Evolutionary conservation across 495 filamentous ascomycete species (phyloP), one percentile per base, ranked within the genome.

Genomic region (Aspergillus saccharolyticus): DNA sequence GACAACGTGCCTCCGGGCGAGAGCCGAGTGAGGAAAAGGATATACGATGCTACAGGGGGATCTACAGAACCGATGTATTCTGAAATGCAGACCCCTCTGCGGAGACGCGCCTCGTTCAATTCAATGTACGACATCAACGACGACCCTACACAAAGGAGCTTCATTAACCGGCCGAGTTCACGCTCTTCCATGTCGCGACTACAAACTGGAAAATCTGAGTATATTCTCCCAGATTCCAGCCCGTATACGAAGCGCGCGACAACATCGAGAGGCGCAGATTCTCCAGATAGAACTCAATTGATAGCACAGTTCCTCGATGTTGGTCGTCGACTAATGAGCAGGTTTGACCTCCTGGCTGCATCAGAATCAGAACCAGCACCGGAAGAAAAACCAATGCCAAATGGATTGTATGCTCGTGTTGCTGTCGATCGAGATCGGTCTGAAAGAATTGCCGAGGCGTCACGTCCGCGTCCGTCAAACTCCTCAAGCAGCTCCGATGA

Each of bases 21-120:
- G 52, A 58, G 56, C 17, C 64, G 54, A 16, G 55, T 56, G 18
- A 71, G 59, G 51, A 51, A 49, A 43, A 62, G 54, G 47, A 50
- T 56, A 47, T 24, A 28, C 14, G 47, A 50, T 12, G 17, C 47
- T 30, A 24, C 21, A 2, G 47, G 28, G 9, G 62, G 66, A 17
- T 43, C 59, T 44, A 51, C 54, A 21, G 33, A 39, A 39, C 60
- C 64, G 42, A 55, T 59, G 15, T 53, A 62, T 16, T 53, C 67
- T 56, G 66, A 60, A 21, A 63, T 60, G 22, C 65, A 68, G 25
- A 65, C 65, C 9, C 71, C 66, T 10, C 71, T 65, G n/a, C 68
- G 65, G 52, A 72, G 83, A 65, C 79, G 81, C 46, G 81, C 79
- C 15, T 84, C 82, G 1, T 83, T 84, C 55, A 81, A 76, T 56